Base-by-base conservation (phyloP, 257 asterid species). In the Solanum bukasovii region DNA sequence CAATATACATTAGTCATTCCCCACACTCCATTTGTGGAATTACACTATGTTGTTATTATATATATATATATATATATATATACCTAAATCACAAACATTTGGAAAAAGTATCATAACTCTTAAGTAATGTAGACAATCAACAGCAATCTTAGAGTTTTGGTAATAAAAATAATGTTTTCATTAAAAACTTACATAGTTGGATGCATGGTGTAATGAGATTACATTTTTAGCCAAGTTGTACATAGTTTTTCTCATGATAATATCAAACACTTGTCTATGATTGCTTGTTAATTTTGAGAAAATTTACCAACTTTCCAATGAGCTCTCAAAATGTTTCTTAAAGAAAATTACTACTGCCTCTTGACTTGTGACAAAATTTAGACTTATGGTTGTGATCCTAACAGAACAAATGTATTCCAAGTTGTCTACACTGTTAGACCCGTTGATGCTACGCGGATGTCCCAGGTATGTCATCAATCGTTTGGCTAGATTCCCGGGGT, bases 391-490 rank as follows among this genome's bases (percentile, higher is more conserved):
- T 14, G 70, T 49, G 34, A 82, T 81, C 68, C 85, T 81, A 46
- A 38, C 63, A 49, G 29, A 49, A 46, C 1, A 20, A 31, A 29
- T 42, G 67, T 2, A 82, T 82, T 5, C 44, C 44, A n/a, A 29
- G 70, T 82, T 31, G 37, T 49, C 42, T 5, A 18, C 33, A 27
- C 42, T 29, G 70, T 31, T 29, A 81, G 85, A 81, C 33, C 42
- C 1, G 38, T 18, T 82, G 42, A 37, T 46, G 44, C 88, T 92
- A 93, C 10, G 96, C 95, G 33, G 96, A 94, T 21, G 90, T 93
- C 87, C 92, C 88, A 52, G 92, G 95, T 34, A 94, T 83, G 23
- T 94, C 98, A 81, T 88, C 92, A 31, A 82, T 20, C 14, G 70
- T 18, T 44, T 82, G 74, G 33, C 44, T 65, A 65, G 88, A 71